Conservation (phyloP, 495 filamentous ascomycete species). For the Staphylotrichum tortipilum region DNA sequence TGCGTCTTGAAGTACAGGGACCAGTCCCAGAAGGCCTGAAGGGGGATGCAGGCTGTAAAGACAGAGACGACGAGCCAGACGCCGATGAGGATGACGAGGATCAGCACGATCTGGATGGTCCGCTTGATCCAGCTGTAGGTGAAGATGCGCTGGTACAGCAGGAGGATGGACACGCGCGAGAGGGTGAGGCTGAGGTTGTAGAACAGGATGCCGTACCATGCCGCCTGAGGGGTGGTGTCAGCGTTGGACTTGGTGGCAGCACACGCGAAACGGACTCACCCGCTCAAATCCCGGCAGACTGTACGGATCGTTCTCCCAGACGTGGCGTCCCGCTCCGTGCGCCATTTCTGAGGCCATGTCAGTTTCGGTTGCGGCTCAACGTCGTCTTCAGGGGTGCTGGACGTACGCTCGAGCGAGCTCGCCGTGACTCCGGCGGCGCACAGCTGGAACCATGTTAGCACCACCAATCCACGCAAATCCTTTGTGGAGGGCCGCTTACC, state of each 20-base stretch:
- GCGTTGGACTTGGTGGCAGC: too few species aligned
- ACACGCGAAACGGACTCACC: background rate
- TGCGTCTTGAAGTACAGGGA: slow-evolving; percentile 7
- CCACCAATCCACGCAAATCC: background rate
- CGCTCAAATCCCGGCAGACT: slow-evolving; percentile 14
- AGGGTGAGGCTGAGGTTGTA: slow-evolving; percentile 23
- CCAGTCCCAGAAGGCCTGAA: slow-evolving; percentile 27
- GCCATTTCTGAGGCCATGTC: slow-evolving; percentile 10
- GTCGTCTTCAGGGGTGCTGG: background rate
- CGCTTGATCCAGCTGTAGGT: slow-evolving; percentile 21
- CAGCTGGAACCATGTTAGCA: slow-evolving; percentile 2
- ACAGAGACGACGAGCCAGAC: slow-evolving; percentile 21
- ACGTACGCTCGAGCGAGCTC: slow-evolving; percentile 23
- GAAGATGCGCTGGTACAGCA: slow-evolving; percentile 26
- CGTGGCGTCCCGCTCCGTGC: slow-evolving; percentile 19
- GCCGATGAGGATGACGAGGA: slow-evolving; percentile 15
- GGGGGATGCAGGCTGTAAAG: slow-evolving; percentile 23
- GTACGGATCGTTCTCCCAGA: slow-evolving; percentile 15
- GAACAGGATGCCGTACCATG: slow-evolving; percentile 23
- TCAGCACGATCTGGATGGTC: slow-evolving; percentile 16
- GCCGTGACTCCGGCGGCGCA: slow-evolving; percentile 19
- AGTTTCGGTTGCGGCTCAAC: background rate
- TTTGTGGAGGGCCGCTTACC: slow-evolving; percentile 3
- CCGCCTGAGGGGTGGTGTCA: slow-evolving; percentile 2
- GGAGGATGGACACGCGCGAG: slow-evolving; percentile 23